Evolutionary conservation across 371 early-diverging fungal genomes (phyloP), one percentile per base, ranked within the genome.

Genomic region (Mortierella sp.): DNA sequence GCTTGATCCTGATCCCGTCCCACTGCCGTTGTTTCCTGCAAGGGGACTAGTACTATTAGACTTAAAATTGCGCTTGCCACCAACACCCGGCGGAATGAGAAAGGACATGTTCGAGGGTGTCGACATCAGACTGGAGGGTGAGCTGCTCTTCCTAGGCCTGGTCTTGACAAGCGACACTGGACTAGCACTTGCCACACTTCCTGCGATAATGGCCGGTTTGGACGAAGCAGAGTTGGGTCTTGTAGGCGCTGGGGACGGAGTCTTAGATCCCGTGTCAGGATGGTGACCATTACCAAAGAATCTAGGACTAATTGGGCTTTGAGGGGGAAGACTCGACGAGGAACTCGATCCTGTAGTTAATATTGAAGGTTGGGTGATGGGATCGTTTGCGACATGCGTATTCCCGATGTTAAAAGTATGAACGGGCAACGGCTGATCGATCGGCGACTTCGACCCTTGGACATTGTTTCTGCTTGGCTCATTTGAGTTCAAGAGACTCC

Each of bases 401-500:
- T 19, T 24, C 17, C 56, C 56, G 6, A 46, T 19, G 31, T 27
- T 56, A 14, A 46, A 52, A 6, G 47, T 23, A 14, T 44, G 49
- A 24, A 39, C 44, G 14, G 26, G 3, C 21, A 42, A 7, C 0
- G 23, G 8, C 46, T 47, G 37, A 8, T 48, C 32, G 15, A 43
- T 14, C 8, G 37, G 5, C 19, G 39, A 12, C 41, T 14, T 15
- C 34, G 42, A 14, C 21, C n/a, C 11, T 26, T 12, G 23, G 26
- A 34, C 34, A n/a, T 11, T 64, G 39, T 56, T 66, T 27, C 50
- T 66, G 39, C 39, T 68, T 6, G 61, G 50, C 41, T 63, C 79
- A 21, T 61, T 53, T 2, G 75, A 37, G 11, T 39, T 62, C 7
- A 89, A 65, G 15, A 89, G 66, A 2, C 78, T 79, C 34, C 82